Base-by-base conservation (phyloP, 768 basidiomycete species). In the Tylopilus rubrobrunneus region DNA sequence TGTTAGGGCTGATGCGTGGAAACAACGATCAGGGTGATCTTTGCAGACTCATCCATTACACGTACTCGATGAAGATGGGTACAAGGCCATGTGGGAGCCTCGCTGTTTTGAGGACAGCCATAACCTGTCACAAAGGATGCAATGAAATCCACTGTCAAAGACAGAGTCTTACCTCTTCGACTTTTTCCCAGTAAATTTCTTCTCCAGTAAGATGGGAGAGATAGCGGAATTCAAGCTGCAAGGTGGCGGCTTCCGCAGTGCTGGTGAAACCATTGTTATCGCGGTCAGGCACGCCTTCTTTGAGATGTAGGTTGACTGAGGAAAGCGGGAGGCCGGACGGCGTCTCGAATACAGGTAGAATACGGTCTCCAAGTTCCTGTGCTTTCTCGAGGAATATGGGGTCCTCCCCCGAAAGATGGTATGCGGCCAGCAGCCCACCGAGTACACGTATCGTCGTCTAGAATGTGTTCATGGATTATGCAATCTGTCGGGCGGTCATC, bases 371-470 rank as follows among this genome's bases (percentile, higher is more conserved):
- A 2, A 98, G 83, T 51, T 97, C 93, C 10, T 76, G 70, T 1
- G 95, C 92, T 56, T 84, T 85, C 52, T 85, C 76, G 10, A 97
- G 79, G 66, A 83, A 92, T 3, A 95, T 62, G 5, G 74, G 61
- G 55, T 94, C 87, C 31, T 80, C 73, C 2, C 68, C 77, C 0
- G 90, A 85, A 10, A 97, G 78, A 62, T 93, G 83, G 64, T 92
- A 85, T 1, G 93, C 88, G 2, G 93, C 85, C 2, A 98, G 76
- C 5, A 98, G 79, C 0, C 96, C 96, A 9, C 96, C 95, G 4
- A 98, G 77, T 1, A 96, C 81, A 23, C 95, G 85, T 49, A 97
- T 98, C 0, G 93, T 97, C 1, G 90, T 94, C 92, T 95, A 57
- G 12, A 40, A 45, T 33, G n/a, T 54, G 52, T 52, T 52, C 37